Evolutionary conservation across 78 protist genomes (phyloP).

Genomic region (Dictyostelium brefeldianum): DNA sequence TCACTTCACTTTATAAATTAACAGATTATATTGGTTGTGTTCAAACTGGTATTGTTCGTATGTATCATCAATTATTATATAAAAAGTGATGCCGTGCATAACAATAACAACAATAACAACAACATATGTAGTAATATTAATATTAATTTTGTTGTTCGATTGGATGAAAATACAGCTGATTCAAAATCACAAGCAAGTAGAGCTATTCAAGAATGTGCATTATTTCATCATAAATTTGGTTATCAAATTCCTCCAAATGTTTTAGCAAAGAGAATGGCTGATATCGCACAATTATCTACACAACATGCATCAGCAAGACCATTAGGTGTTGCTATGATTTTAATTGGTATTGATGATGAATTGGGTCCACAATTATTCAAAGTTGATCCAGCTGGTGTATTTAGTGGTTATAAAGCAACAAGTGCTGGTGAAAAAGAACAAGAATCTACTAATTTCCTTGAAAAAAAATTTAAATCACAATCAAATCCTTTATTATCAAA

Average conservation of each 20-base stretch:
- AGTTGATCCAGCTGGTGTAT: slow-evolving; percentile 97
- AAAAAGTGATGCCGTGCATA: neutral
- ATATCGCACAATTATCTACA: slow-evolving; percentile 93
- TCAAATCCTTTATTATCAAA: slow-evolving; percentile 75
- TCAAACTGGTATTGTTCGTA: slow-evolving; percentile 94
- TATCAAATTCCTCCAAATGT: slow-evolving; percentile 90
- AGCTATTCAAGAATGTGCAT: slow-evolving; percentile 95
- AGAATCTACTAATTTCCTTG: slow-evolving; percentile 96
- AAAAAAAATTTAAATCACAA: slow-evolving; percentile 94
- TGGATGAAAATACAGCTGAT: slow-evolving; percentile 88
- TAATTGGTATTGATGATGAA: slow-evolving; percentile 96
- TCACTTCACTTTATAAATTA: slow-evolving; percentile 92
- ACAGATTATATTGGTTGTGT: slow-evolving; percentile 94
- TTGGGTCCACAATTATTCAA: slow-evolving; percentile 96
- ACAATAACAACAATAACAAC: neutral
- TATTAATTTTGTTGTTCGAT: neutral
- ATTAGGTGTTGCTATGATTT: slow-evolving; percentile 89
- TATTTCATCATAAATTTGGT: slow-evolving; percentile 91
- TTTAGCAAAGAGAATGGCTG: slow-evolving; percentile 96
- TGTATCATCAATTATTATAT: neutral
- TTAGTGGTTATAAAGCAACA: slow-evolving; percentile 92
- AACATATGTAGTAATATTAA: neutral
- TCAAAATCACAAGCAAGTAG: slow-evolving; percentile 87
- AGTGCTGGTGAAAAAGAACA: slow-evolving; percentile 96
- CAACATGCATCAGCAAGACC: slow-evolving; percentile 96